Percentiles rank a stretch among this genome's conserved stretches.
Conservation (phyloP, 345 rosid species). For the Syzygium grande region DNA sequence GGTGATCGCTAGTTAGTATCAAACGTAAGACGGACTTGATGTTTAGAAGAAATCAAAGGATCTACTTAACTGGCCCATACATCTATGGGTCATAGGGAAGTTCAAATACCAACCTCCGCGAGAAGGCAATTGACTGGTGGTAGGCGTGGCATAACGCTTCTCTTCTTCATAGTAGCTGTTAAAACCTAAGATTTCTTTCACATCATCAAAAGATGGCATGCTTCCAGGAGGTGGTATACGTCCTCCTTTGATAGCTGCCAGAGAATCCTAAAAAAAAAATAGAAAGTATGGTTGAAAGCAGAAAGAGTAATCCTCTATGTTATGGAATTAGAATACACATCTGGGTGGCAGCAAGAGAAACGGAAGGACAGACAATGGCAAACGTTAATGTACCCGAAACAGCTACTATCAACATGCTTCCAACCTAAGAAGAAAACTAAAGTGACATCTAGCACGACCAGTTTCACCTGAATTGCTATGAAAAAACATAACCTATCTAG, state of each 20-base stretch:
- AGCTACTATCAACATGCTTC: not conserved
- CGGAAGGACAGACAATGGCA: not conserved
- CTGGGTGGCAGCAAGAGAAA: not conserved
- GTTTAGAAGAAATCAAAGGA: not conserved
- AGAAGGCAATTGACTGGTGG: conserved; percentile 20
- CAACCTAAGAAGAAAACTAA: not conserved
- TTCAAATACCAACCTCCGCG: conserved; percentile 38
- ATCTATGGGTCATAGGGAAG: not conserved
- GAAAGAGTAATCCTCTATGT: not conserved
- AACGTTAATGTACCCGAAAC: not conserved
- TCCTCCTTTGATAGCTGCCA: conserved; percentile 76
- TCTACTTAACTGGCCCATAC: not conserved
- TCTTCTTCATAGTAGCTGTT: conserved; percentile 72
- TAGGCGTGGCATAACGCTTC: conserved; percentile 40
- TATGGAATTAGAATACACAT: not conserved
- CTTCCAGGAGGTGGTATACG: conserved; percentile 90
- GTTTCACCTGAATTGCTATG: not conserved
- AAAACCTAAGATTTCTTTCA: conserved; percentile 69
- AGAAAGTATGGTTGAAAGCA: not conserved
- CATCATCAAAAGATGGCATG: conserved; percentile 77
- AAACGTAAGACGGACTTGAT: not conserved
- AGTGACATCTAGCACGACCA: not conserved
- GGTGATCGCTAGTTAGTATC: not conserved
- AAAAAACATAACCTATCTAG: not conserved
- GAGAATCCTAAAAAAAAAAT: conserved; percentile 49